Evolutionary conservation across 352 stramenopile genomes (phyloP), one percentile per base, ranked within the genome.

Genomic region (Pythium brassicae): DNA sequence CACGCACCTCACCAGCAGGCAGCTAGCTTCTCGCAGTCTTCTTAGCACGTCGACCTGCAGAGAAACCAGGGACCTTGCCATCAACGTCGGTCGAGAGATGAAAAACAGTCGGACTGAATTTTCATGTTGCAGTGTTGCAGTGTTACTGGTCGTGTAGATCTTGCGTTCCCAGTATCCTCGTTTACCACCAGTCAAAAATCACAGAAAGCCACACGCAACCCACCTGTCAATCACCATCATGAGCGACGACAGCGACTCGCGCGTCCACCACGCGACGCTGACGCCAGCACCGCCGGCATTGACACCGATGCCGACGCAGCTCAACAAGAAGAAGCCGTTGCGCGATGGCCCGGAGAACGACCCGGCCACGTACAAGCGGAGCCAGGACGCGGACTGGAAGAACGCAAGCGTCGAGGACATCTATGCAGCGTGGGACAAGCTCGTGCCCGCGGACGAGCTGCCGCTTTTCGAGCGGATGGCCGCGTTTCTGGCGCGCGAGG

Each of bases 351-450:
- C 83, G 25, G 71, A 85, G 53, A 92, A 92, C 60, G 83, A 95
- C 68, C 85, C 85, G 7, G 78, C 72, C 47, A 93, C 83, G 32
- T 95, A 93, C 77, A 95, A 95, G 71, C 83, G 85, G 62, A 92
- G 81, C 60, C 77, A 86, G 25, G 78, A 83, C 32, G 53, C 47
- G 2, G 69, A 90, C 59, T 92, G 85, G 78, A 92, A 92, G 61
- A 89, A 94, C 56, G 87, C 76, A 55, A 76, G 68, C 42, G 65
- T 96, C 46, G 88, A 93, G 26, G 88, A 96, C 67, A 96, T 96
- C 53, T 96, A 95, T 61, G 57, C 73, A 10, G 69, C 67, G 22
- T 95, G 84, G 85, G 86, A 96, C 69, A 84, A 86, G 65, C 74
- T 96, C 51, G 75, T 95, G 22, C 79, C 83, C 0, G 55, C 67